phyloP scores from a whole-genome alignment of 306 rosid genomes.

The Cicer bijugum region DNA sequence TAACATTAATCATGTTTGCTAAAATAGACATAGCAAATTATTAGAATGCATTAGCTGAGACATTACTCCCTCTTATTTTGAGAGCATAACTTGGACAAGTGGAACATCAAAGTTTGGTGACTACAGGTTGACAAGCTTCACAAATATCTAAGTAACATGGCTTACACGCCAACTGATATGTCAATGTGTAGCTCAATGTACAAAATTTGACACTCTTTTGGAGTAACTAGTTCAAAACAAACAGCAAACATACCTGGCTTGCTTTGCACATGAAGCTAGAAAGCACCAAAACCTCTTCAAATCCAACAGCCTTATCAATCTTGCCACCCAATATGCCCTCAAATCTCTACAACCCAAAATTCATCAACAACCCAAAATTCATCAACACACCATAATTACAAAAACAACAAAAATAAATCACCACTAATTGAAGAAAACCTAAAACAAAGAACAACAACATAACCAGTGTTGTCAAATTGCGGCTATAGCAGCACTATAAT shows the following conservation, averaged over 20 bases:
- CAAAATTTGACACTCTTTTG: slow-evolving; percentile 14
- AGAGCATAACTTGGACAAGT: slow-evolving; percentile 14
- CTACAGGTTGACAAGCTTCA: slow-evolving; percentile 6
- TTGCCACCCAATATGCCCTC: slow-evolving; percentile 91
- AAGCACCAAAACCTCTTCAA: slow-evolving; percentile 88
- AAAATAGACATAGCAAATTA: slow-evolving; percentile 25
- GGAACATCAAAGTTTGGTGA: slow-evolving; percentile 19
- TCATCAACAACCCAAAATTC: slow-evolving; percentile 53
- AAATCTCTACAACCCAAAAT: slow-evolving; percentile 77
- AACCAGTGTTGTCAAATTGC: background rate
- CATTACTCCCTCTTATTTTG: background rate
- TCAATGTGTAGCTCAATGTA: background rate
- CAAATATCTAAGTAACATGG: background rate
- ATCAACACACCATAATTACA: slow-evolving; percentile 41
- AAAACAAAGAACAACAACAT: background rate
- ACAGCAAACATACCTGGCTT: slow-evolving; percentile 70
- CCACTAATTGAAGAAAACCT: slow-evolving; percentile 23
- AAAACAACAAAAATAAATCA: background rate
- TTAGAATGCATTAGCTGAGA: background rate
- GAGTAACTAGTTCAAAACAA: slow-evolving; percentile 20
- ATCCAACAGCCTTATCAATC: slow-evolving; percentile 87
- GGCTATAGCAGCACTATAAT: background rate
- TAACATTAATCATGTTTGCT: slow-evolving; percentile 16
- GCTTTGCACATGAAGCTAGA: slow-evolving; percentile 92
- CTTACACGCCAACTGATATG: slow-evolving; percentile 19